These are phyloP conservation scores for Plantago coronopus DNA, from an alignment of 305 asterid species.

Conservation along the genomic window DNA sequence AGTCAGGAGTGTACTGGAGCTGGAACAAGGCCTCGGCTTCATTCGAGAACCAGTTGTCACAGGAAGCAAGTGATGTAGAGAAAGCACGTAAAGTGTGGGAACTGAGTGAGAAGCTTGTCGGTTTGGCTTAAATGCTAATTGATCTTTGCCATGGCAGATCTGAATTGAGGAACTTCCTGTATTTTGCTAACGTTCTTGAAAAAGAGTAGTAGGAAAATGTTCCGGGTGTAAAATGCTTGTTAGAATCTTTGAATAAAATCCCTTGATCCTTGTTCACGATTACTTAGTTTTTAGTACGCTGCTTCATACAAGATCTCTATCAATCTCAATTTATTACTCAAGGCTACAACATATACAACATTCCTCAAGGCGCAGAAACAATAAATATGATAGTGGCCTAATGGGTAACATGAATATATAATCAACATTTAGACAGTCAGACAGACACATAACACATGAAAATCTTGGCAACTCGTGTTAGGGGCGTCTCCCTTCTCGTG, in stretches of 20 bases:
- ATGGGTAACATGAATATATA: too few relatives aligned
- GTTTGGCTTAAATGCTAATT: slow-evolving; percentile 33
- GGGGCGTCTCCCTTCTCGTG: too few relatives aligned
- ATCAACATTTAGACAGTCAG: too few relatives aligned
- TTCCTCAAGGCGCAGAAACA: too few relatives aligned
- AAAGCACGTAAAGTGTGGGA: slow-evolving; percentile 94
- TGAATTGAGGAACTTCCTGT: slow-evolving; percentile 22
- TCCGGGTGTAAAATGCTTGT: slow-evolving; percentile 1
- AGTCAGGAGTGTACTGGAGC: slow-evolving; percentile 99
- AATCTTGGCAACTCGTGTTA: too few relatives aligned
- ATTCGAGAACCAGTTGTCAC: slow-evolving; percentile 81
- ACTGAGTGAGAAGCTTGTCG: slow-evolving; percentile 81
- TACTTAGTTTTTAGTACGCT: neutral
- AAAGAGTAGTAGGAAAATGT: neutral
- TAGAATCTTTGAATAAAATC: slow-evolving; percentile 25
- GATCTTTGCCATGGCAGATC: neutral
- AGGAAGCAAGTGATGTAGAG: slow-evolving; percentile 76
- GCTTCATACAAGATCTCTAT: too few relatives aligned
- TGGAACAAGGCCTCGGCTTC: slow-evolving; percentile 96
- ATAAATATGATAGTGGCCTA: too few relatives aligned
- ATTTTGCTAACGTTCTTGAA: slow-evolving; percentile 3
- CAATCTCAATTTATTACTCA: too few relatives aligned
- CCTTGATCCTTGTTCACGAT: slow-evolving; percentile 24
- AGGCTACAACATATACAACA: too few relatives aligned
- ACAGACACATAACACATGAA: too few relatives aligned